phyloP scores from a whole-genome alignment of 2,329 filamentous ascomycete genomes.

The Botryotinia narcissicola region DNA sequence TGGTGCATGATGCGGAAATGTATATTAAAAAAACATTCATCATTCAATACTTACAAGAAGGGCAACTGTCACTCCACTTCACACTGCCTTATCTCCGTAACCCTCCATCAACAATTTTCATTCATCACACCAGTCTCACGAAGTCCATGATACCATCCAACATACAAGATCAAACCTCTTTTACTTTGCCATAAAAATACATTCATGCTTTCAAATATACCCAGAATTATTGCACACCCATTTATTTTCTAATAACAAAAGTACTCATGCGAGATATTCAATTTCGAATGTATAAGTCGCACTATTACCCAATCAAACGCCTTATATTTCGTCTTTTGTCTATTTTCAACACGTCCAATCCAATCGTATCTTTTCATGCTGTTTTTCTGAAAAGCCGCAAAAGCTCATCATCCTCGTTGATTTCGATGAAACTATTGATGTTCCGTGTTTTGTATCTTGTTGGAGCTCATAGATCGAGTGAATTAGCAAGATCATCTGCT shows the following conservation, averaged over 20 bases:
- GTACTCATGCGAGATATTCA: background rate
- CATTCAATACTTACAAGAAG: too few relatives aligned
- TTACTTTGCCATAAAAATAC: background rate
- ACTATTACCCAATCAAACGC: background rate
- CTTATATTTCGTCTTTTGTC: background rate
- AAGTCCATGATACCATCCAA: background rate
- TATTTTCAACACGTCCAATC: background rate
- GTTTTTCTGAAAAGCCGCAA: background rate
- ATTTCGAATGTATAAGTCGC: background rate
- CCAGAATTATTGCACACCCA: background rate
- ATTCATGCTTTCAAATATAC: background rate
- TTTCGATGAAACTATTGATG: background rate
- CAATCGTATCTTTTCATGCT: background rate
- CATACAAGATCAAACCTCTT: background rate
- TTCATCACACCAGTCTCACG: background rate
- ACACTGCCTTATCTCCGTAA: background rate
- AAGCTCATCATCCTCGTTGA: background rate
- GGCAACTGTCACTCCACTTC: background rate
- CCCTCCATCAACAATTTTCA: accelerated
- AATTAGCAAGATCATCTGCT: background rate
- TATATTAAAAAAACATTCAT: background rate
- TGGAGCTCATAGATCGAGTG: background rate
- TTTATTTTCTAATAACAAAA: background rate
- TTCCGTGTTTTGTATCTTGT: background rate
- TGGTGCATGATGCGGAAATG: background rate